Base-by-base conservation (phyloP, 805 yeast species). In the Metahyphopichia silvanorum region DNA sequence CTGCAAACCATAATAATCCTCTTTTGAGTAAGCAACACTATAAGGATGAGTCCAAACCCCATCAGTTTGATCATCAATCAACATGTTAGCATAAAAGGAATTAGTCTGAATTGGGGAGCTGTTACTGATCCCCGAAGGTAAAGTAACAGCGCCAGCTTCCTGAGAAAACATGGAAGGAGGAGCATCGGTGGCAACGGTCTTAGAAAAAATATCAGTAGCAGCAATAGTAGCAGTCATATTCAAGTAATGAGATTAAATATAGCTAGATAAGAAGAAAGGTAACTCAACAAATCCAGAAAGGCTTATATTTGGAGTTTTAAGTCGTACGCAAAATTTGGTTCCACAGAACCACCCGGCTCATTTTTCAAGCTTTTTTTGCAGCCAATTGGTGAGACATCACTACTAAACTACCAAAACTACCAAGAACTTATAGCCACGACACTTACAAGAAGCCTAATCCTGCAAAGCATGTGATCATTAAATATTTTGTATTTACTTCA, bases 21-120 rank as follows among this genome's bases (percentile, higher is more conserved):
- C 37, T 4, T 25, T 16, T 11, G 41, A 22, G 25, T 37, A 38
- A 11, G 38, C 28, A 6, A 46, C 36, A 21, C 37, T 38, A 31
- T 46, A 46, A 6, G 51, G 51, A 18, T 42, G 45, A 4, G 46
- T 42, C 36, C 35, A 43, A 9, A 42, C 44, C 8, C 42, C 36
- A 24, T 33, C 19, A 17, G 34, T 38, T 19, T 39, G 51, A 14
- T 25, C 28, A 12, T 25, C 47, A 6, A 39, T 25, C 16, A 46
- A 29, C 31, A 46, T 27, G 22, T 43, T 43, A n/a, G 39, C 30
- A 27, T 38, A 46, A 35, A 46, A 46, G 20, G 32, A 33, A 27
- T 46, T 46, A 4, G 50, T 46, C 29, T 41, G 43, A 17, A 46
- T 21, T 9, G 50, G 50, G 4, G 31, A 20, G 2, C 33, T 14